Evolutionary conservation across 23 red algal genomes (phyloP).

Genomic region (Cyanidiococcus yangmingshanensis): DNA sequence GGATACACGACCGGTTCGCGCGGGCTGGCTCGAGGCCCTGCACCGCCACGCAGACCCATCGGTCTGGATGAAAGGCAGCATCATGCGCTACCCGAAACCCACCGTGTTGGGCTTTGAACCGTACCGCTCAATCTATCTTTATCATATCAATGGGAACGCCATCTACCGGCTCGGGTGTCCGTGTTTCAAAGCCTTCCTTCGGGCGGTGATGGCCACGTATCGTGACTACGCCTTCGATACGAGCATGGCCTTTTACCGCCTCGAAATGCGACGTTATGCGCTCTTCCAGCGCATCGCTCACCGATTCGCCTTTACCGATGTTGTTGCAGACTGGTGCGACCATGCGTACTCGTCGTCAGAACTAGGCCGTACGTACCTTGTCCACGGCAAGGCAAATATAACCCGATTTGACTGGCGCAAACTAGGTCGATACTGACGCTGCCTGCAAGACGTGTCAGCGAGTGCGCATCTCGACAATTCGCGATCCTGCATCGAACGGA

Average conservation of each 20-base stretch:
- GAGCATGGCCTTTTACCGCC: slow-evolving; percentile 48
- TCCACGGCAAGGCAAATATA: slow-evolving; percentile 49
- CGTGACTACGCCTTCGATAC: slow-evolving; percentile 67
- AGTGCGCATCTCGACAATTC: no score
- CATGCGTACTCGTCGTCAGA: slow-evolving; percentile 21
- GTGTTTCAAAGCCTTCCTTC: slow-evolving; percentile 55
- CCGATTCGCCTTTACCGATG: slow-evolving; percentile 49
- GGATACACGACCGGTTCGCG: slow-evolving; percentile 51
- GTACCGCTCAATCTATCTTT: slow-evolving; percentile 44
- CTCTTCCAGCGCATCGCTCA: slow-evolving; percentile 49
- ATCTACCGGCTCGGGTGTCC: slow-evolving; percentile 51
- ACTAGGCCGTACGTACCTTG: slow-evolving; percentile 31
- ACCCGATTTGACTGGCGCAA: not conserved
- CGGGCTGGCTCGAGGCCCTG: slow-evolving; percentile 42
- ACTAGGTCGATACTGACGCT: not conserved
- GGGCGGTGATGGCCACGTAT: slow-evolving; percentile 33
- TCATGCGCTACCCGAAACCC: slow-evolving; percentile 59
- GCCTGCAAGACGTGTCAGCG: no score
- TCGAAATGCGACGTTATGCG: slow-evolving; percentile 23
- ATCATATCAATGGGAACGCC: slow-evolving; percentile 88
- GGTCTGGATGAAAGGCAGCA: slow-evolving; percentile 49
- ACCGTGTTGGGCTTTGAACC: slow-evolving; percentile 58
- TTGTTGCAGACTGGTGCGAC: slow-evolving; percentile 47
- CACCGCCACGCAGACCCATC: slow-evolving; percentile 23
- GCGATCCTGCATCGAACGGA: no score